Conservation (phyloP, 2,329 filamentous ascomycete species). For the Aspergillus viridinutans region DNA sequence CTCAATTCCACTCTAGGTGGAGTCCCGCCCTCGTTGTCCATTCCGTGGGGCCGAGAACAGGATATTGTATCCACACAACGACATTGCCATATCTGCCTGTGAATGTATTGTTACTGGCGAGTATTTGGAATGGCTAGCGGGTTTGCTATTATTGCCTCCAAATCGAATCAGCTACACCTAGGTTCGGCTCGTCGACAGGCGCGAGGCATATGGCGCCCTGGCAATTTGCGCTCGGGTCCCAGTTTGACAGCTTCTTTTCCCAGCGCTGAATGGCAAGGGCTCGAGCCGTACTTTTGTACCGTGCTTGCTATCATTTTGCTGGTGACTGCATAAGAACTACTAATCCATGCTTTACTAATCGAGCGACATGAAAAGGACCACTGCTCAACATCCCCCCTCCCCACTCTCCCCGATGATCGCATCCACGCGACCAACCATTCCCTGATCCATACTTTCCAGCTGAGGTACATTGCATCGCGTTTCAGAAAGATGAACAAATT, state of each 20-base stretch:
- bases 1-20: constrained; percentile 15
- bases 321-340: neutral
- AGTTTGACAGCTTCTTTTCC: neutral
- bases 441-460: neutral
- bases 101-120: neutral
- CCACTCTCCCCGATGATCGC: neutral
- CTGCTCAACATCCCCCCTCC: no score
- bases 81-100: neutral
- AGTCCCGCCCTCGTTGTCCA: constrained; percentile 8
- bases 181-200: neutral
- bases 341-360: no score
- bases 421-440: neutral
- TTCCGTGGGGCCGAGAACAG: constrained; percentile 11
- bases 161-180: neutral
- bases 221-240: neutral
- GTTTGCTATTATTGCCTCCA: neutral
- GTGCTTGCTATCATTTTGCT: neutral
- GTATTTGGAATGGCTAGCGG: neutral
- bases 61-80: neutral
- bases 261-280: neutral
- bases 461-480: neutral
- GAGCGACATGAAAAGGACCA: neutral
- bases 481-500: neutral
- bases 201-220: neutral
- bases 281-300: neutral